Percentiles rank a stretch among this genome's conserved stretches.
phyloP scores from a whole-genome alignment of 1,284 basidiomycete species.

The Takashimella tepidaria region DNA sequence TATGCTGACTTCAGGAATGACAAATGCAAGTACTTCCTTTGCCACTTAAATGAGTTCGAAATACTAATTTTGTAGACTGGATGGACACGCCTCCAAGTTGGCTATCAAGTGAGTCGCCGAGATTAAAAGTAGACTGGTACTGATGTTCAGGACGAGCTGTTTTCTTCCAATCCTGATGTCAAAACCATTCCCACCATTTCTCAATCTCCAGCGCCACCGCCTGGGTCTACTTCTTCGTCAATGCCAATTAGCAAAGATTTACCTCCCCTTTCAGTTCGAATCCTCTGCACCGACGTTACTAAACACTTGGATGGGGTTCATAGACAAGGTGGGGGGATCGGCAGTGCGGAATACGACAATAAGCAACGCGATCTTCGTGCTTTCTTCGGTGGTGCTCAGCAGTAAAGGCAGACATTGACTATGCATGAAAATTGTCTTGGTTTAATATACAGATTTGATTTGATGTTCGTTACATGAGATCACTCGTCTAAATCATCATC shows the following conservation, averaged over 20 bases:
- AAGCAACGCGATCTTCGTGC: constrained; percentile 68
- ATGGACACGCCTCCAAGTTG: constrained; percentile 50
- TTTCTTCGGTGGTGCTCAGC: constrained; percentile 62
- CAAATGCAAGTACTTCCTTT: constrained; percentile 39
- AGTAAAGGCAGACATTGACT: constrained; percentile 3
- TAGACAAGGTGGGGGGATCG: constrained; percentile 72
- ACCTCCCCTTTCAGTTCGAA: constrained; percentile 31
- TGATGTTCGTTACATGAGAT: too few species aligned
- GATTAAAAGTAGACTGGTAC: not conserved
- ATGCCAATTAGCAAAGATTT: constrained; percentile 6
- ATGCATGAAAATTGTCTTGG: too few species aligned
- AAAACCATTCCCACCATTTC: constrained; percentile 22
- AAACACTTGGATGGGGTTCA: constrained; percentile 49
- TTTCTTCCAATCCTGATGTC: constrained; percentile 6
- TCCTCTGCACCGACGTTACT: constrained; percentile 42
- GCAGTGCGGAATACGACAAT: constrained; percentile 64
- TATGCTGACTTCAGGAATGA: constrained; percentile 39
- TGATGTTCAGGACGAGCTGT: not conserved
- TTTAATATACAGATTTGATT: too few species aligned
- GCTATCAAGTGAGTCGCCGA: constrained; percentile 29
- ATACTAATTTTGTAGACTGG: constrained; percentile 41
- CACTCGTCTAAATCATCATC: constrained; percentile 45
- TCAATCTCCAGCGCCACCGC: constrained; percentile 32
- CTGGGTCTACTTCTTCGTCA: constrained; percentile 11
- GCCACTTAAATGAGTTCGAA: not conserved